Conservation (phyloP, 2,329 filamentous ascomycete species). For the Paraphoma chrysanthemicola region DNA sequence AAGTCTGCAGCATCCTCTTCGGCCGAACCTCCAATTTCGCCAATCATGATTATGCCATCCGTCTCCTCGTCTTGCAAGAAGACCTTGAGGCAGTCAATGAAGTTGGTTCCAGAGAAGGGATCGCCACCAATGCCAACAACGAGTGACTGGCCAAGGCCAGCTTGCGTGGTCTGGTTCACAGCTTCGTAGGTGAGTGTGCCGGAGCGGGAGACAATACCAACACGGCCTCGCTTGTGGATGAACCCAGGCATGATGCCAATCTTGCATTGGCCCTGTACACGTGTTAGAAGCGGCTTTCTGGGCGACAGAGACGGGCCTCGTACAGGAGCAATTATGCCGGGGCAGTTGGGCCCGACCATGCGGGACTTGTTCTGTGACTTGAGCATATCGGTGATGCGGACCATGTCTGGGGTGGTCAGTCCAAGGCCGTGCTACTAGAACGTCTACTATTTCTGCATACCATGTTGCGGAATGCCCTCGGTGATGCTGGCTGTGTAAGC, state of each 20-base stretch:
- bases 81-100: slow-evolving; percentile 98
- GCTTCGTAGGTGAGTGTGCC: slow-evolving; percentile 99
- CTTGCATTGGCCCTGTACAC: slow-evolving; percentile 85
- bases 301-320: slow-evolving; percentile 15
- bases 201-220: slow-evolving; percentile 97
- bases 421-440: neutral
- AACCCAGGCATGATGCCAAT: slow-evolving; percentile 99
- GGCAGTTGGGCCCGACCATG: slow-evolving; percentile 96
- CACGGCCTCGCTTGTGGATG: slow-evolving; percentile 99
- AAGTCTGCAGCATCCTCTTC: slow-evolving; percentile 99
- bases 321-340: slow-evolving; percentile 88
- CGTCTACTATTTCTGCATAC: slow-evolving; percentile 57
- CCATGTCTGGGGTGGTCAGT: slow-evolving; percentile 76
- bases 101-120: slow-evolving; percentile 98
- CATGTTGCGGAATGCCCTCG: slow-evolving; percentile 96
- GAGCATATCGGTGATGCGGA: slow-evolving; percentile 96
- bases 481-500: slow-evolving; percentile 70
- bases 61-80: slow-evolving; percentile 97
- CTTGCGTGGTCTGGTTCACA: slow-evolving; percentile 98
- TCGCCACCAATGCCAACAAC: slow-evolving; percentile 98
- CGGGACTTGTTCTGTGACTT: slow-evolving; percentile 98
- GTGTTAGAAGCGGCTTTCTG: neutral
- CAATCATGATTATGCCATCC: slow-evolving; percentile 99
- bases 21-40: slow-evolving; percentile 95
- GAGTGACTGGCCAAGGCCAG: slow-evolving; percentile 95